Percentiles rank a stretch among this genome's conserved stretches.
Conservation (phyloP, 306 rosid genomes). For the Trichosanthes cucumerina region DNA sequence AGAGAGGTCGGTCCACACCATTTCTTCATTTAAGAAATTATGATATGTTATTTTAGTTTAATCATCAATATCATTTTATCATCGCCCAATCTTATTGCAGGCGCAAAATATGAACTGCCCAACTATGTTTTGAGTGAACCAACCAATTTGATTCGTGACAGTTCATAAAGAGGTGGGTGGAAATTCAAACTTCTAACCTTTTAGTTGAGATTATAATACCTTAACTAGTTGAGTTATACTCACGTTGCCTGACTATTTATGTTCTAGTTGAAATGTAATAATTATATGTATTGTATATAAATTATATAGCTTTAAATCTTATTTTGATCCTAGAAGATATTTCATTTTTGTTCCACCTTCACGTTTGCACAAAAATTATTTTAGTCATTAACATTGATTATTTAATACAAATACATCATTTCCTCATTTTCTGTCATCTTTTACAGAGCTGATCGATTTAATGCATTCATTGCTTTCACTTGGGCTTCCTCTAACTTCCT, state of each 20-base stretch:
- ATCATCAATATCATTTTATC: slow-evolving; percentile 1
- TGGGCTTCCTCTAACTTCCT: slow-evolving; percentile 1
- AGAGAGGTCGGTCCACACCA: slow-evolving; percentile 79
- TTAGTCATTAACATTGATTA: background rate
- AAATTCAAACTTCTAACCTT: too few species aligned
- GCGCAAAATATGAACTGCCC: slow-evolving; percentile 92
- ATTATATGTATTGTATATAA: background rate
- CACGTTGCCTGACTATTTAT: background rate
- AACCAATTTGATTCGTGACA: slow-evolving; percentile 77
- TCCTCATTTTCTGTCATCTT: slow-evolving; percentile 18
- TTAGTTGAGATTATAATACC: too few species aligned
- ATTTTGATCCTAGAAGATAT: background rate
- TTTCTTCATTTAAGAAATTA: slow-evolving; percentile 12
- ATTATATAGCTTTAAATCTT: background rate
- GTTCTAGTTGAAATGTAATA: slow-evolving; percentile 48
- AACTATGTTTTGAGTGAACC: slow-evolving; percentile 98
- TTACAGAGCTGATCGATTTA: background rate
- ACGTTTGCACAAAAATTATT: background rate
- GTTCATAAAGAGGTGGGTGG: slow-evolving; percentile 24
- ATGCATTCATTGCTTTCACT: background rate
- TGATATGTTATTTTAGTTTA: background rate
- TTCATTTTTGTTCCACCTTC: background rate
- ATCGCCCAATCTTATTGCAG: slow-evolving; percentile 29
- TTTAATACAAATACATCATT: slow-evolving; percentile 24
- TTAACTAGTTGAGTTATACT: too few species aligned